Base-by-base conservation (phyloP, 2,329 filamentous ascomycete species). In the Calonectria pseudoreteaudii region DNA sequence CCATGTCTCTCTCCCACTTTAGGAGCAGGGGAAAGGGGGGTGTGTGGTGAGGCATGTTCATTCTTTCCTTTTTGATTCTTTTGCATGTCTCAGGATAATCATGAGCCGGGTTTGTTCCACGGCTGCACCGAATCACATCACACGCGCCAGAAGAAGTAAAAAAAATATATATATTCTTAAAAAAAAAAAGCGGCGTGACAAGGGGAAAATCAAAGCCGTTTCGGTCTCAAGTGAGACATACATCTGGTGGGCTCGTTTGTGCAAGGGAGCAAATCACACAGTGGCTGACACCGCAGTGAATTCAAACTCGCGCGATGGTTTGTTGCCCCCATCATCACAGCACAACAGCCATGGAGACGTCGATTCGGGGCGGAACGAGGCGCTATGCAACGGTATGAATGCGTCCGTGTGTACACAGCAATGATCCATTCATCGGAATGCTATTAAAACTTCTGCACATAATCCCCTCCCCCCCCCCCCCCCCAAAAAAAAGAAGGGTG, bases 71-170 rank as follows among this genome's bases (percentile, higher is more conserved):
- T 47, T 65, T 50, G 53, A 49, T 38, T 71, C 68, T 50, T 26
- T 38, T 44, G 38, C 58, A 38, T 74, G 72, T 71, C 72, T 71
- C 49, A 71, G 69, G 50, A 71, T 70, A 71, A 68, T 71, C 56
- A 68, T 69, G 53, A 66, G 31, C 53, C 31, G 31, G 53, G 41
- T n/a, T 71, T 65, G 72, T 74, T 68, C 64, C 56, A 74, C 72
- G 47, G 52, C 64, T 38, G 64, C 56, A 38, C 52, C 47, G 30
- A 52, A 26, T 38, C 60, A 71, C 44, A 72, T 58, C 30, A 44
- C 36, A 47, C 41, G 31, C 28, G 16, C 18, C 36, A 58, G 50
- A 58, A 30, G 11, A 38, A 11, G 53, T 38, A 64, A 36, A 38
- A 26, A 28, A 44, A 44, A 56, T n/a, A n/a, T n/a, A n/a, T n/a